phyloP scores from a whole-genome alignment of 2,329 filamentous ascomycete species.

The Colletotrichum sp. region DNA sequence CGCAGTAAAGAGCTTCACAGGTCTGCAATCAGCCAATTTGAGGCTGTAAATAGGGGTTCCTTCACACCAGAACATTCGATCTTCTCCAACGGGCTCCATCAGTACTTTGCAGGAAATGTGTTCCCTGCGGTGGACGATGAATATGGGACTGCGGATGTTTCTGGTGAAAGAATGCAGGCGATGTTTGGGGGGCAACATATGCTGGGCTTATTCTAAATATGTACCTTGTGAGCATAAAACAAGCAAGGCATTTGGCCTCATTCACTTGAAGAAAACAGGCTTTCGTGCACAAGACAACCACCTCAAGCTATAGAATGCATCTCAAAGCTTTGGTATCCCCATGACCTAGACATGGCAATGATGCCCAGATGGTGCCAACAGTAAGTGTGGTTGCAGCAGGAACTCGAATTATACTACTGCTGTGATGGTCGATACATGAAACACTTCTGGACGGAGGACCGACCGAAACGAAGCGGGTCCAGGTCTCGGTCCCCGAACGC shows the following conservation, averaged over 20 bases:
- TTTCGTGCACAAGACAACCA: not conserved
- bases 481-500: not conserved
- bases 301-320: not conserved
- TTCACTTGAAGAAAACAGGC: not conserved
- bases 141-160: not conserved
- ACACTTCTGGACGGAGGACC: not conserved
- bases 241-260: not conserved
- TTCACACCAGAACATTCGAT: not conserved
- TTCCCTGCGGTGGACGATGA: not conserved
- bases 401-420: not conserved
- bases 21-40: not conserved
- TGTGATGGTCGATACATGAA: not conserved
- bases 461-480: not conserved
- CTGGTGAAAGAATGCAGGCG: not conserved
- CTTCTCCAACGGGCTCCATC: not conserved
- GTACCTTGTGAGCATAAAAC: not conserved
- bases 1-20: not conserved
- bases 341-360: not conserved
- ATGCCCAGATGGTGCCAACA: fast-evolving
- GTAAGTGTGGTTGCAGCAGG: fast-evolving
- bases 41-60: not conserved
- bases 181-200: not conserved
- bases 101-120: not conserved
- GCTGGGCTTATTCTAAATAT: not conserved
- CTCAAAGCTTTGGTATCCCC: not conserved